phyloP scores from a whole-genome alignment of 2,329 filamentous ascomycete genomes.

The Pseudogymnoascus sp. region DNA sequence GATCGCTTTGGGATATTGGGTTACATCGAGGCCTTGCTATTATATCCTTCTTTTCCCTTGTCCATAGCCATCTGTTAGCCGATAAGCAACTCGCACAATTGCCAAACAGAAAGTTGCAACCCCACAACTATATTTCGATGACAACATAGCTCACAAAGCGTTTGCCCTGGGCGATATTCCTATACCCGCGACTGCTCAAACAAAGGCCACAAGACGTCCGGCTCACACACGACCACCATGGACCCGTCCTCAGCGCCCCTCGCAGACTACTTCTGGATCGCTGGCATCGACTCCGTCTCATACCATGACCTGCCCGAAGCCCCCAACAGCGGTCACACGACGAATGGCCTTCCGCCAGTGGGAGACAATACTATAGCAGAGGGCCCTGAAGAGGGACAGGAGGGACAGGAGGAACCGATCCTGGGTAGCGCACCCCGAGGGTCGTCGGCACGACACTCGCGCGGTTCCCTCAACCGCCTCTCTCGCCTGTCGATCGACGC shows the following conservation, averaged over 20 bases:
- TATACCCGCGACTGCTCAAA: background rate
- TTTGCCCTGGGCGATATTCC: background rate
- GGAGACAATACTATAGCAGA: constrained; percentile 53
- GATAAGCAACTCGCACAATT: constrained; percentile 9
- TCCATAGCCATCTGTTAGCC: background rate
- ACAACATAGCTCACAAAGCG: constrained; percentile 8
- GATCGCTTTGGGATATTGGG: constrained; percentile 2
- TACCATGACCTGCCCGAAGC: constrained; percentile 44
- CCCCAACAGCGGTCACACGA: constrained; percentile 27
- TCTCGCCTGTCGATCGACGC: constrained; percentile 47
- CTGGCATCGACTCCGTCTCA: constrained; percentile 60
- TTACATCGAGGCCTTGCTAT: background rate
- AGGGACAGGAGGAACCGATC: constrained; percentile 23
- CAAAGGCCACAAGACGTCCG: background rate
- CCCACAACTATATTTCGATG: constrained; percentile 8
- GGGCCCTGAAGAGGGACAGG: constrained; percentile 50
- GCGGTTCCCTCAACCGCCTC: constrained; percentile 50
- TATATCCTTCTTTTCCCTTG: background rate
- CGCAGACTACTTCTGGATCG: constrained; percentile 72
- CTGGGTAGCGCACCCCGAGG: constrained; percentile 17
- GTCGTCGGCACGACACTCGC: constrained; percentile 47
- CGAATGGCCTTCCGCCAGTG: constrained; percentile 21
- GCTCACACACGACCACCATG: constrained; percentile 18
- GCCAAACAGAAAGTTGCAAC: constrained; percentile 2
- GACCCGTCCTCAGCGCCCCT: constrained; percentile 51